A percentile compares a stretch with the other conserved stretches of the same genome.
phyloP scores from a whole-genome alignment of 805 yeast species.

The Wickerhamomyces silvicola region DNA sequence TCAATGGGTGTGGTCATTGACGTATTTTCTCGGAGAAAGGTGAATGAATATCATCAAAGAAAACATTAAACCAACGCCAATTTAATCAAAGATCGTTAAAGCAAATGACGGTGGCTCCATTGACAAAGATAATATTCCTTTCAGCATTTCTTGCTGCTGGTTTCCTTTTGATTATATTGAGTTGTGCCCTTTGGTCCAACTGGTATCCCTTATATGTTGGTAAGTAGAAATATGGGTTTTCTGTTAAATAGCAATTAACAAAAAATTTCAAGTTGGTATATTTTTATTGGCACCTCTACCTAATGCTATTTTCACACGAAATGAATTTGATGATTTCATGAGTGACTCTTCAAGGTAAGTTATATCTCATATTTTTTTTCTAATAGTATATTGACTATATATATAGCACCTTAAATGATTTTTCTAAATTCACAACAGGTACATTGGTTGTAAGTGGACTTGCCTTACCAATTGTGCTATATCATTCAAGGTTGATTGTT shows the following conservation, averaged over 20 bases:
- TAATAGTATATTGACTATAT: conserved; percentile 17
- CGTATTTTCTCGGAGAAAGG: too few species aligned
- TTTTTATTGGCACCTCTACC: conserved; percentile 71
- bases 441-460: conserved; percentile 70
- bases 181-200: conserved; percentile 82
- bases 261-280: conserved; percentile 36
- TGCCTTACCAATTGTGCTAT: conserved; percentile 66
- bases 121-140: conserved; percentile 71
- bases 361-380: not conserved
- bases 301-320: conserved; percentile 47
- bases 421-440: conserved; percentile 76
- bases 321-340: conserved; percentile 51
- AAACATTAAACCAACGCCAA: too few species aligned
- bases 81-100: too few species aligned
- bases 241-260: conserved; percentile 1
- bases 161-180: conserved; percentile 77
- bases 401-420: conserved; percentile 48
- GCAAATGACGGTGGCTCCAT: conserved; percentile 40
- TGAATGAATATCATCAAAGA: not conserved
- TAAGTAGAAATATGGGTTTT: conserved; percentile 27
- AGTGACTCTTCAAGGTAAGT: conserved; percentile 41
- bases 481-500: conserved; percentile 70
- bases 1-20: too few species aligned
- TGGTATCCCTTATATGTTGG: conserved; percentile 84
- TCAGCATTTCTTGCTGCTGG: conserved; percentile 82